These are phyloP conservation scores for Nitzschia sp. DNA, from an alignment of 108 stramenopile genomes.

Conservation along the genomic window DNA sequence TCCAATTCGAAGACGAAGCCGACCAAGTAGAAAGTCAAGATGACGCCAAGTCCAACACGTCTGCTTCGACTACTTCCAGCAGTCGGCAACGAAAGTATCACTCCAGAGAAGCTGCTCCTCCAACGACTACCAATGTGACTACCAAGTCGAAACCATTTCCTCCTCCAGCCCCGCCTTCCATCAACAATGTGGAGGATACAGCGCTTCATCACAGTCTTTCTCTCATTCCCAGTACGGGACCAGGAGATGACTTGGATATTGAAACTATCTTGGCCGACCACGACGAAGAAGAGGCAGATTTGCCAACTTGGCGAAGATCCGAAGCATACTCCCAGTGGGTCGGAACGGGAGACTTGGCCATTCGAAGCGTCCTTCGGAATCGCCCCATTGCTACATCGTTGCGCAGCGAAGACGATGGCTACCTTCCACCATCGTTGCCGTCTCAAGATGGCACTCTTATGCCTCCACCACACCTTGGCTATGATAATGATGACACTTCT, in stretches of 20 bases:
- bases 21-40: not conserved
- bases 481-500: conserved; percentile 4
- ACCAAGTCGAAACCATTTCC: not conserved
- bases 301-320: not conserved
- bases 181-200: not conserved
- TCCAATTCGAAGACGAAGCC: not conserved
- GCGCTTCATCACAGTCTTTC: conserved; percentile 10
- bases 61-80: not conserved
- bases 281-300: not conserved
- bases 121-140: not conserved
- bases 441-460: not conserved
- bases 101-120: conserved; percentile 7
- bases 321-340: not conserved
- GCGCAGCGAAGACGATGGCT: not conserved
- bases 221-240: not conserved
- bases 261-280: not conserved
- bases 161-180: not conserved
- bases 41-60: conserved; percentile 2
- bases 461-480: not conserved
- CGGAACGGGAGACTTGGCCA: not conserved
- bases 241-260: conserved; percentile 8
- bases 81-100: not conserved
- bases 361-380: not conserved
- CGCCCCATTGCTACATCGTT: not conserved
- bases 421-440: not conserved